Conservation (phyloP, 75 land plant genomes). For the Gnetum montanum region DNA sequence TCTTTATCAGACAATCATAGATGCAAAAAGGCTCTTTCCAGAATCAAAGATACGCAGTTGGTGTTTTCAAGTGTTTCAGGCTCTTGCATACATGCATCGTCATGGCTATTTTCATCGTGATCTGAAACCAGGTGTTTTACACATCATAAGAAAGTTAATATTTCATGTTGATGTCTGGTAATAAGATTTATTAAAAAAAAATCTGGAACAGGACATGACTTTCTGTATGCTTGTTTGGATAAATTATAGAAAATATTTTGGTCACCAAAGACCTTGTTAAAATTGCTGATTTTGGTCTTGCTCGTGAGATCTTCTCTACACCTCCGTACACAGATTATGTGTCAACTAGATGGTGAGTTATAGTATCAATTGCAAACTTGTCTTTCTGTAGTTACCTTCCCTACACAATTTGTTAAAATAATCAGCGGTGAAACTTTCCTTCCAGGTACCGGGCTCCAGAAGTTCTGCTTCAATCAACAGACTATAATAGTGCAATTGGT, state of each 20-base stretch:
- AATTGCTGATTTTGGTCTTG: slow-evolving; percentile 47
- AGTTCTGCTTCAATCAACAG: slow-evolving; percentile 16
- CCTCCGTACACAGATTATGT: slow-evolving; percentile 33
- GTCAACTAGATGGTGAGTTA: slow-evolving; percentile 7
- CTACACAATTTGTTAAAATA: too few relatives aligned
- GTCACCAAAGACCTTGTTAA: slow-evolving; percentile 37
- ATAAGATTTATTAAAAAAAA: too few relatives aligned
- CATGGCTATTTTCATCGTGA: slow-evolving; percentile 94
- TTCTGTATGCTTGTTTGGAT: not conserved
- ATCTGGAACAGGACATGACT: too few relatives aligned
- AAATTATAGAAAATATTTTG: slow-evolving; percentile 24
- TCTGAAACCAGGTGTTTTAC: slow-evolving; percentile 98
- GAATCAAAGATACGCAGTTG: slow-evolving; percentile 82
- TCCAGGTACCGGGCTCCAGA: slow-evolving; percentile 44
- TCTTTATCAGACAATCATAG: slow-evolving; percentile 89
- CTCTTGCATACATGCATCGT: slow-evolving; percentile 87
- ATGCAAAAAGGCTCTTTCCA: slow-evolving; percentile 57
- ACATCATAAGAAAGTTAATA: too few relatives aligned
- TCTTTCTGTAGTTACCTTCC: too few relatives aligned
- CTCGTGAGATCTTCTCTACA: slow-evolving; percentile 30
- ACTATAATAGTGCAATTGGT: slow-evolving; percentile 23
- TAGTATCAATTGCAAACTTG: too few relatives aligned
- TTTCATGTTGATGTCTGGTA: too few relatives aligned
- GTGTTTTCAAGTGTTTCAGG: slow-evolving; percentile 93
- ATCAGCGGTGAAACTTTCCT: not conserved